Evolutionary conservation across 768 basidiomycete genomes (phyloP), one percentile per base, ranked within the genome.

Genomic region (Hygrocybe coccinea): DNA sequence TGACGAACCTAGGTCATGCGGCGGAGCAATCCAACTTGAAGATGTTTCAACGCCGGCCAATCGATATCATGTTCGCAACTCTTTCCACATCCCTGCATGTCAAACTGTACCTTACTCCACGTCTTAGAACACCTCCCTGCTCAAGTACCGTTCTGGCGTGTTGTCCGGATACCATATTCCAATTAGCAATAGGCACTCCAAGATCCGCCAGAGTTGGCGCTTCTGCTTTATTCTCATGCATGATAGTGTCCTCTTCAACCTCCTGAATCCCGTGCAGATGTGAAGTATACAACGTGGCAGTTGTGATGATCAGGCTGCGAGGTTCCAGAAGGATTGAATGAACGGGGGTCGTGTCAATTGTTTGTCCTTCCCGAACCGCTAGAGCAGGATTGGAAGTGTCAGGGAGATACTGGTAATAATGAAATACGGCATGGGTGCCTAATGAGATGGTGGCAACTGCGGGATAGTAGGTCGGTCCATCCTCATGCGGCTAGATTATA

Each of bases 391-490:
- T 61, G 50, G 67, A 60, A 37, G 62, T 41, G n/a, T 57, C 58
- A 39, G 35, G 39, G 54, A 70, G 72, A 63, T 91, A 91, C 52
- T 76, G 77, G 65, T 91, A 91, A 65, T 95, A 89, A 69, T 92
- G 80, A 60, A 97, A 86, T 54, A 91, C 74, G 2, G 87, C 75
- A 67, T 94, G 91, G 1, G 91, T 89, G 39, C 87, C 86, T 56
- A 97, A 72, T 12, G 94, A 93, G 49, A 97, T 72, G n/a, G 95
- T 97, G 1, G 91, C 87, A 1, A 97, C 94, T 4, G 87, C 83
- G 0, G 94, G 91, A 64, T 85, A 74, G 71, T 95, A 97, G 15
- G 85, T 81, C 2, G 92, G 87, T 0, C 95, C 93, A 67, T 97
- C 94, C 73, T 95, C 86, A 63, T 97, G 95, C 1, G 92, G 91